phyloP scores from a whole-genome alignment of 495 filamentous ascomycete species.

The Corynascus novoguineensis region DNA sequence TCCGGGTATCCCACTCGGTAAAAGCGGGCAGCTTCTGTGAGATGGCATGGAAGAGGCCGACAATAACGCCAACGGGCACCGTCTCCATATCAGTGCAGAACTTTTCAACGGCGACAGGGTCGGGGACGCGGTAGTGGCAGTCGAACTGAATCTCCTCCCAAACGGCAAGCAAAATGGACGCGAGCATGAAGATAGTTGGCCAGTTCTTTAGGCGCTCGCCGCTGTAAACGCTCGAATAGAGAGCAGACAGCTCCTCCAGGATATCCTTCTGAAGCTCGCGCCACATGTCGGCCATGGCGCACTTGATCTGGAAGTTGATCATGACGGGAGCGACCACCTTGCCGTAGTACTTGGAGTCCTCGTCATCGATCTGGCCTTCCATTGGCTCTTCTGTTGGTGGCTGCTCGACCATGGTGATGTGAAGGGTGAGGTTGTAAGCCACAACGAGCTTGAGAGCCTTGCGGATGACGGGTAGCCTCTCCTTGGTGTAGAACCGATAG shows the following conservation, averaged over 20 bases:
- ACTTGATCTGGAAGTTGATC: conserved; percentile 99
- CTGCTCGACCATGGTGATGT: conserved; percentile 88
- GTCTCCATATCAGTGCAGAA: conserved; percentile 95
- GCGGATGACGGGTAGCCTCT: conserved; percentile 75
- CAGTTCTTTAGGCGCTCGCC: conserved; percentile 93
- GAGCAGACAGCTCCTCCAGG: conserved; percentile 78
- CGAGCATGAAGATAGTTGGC: conserved; percentile 95
- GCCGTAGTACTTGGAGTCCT: conserved; percentile 72
- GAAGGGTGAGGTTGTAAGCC: conserved; percentile 86
- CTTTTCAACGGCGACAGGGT: conserved; percentile 74
- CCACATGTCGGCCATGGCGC: conserved; percentile 91
- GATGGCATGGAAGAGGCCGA: conserved; percentile 90
- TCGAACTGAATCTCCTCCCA: conserved; percentile 99
- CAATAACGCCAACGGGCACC: conserved; percentile 87
- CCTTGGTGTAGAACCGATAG: conserved; percentile 79
- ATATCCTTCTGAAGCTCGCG: conserved; percentile 91
- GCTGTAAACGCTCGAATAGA: conserved; percentile 90
- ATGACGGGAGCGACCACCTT: conserved; percentile 89
- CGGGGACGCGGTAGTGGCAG: conserved; percentile 83
- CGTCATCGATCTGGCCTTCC: conserved; percentile 72
- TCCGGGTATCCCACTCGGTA: conserved; percentile 81
- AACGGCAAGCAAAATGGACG: conserved; percentile 79
- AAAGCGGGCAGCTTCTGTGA: conserved; percentile 88
- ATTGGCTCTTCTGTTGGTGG: conserved; percentile 71
- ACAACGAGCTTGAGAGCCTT: conserved; percentile 88